Evolutionary conservation across 768 basidiomycete species (phyloP), one percentile per base, ranked within the genome.

Genomic region (Steccherinum ochraceum): DNA sequence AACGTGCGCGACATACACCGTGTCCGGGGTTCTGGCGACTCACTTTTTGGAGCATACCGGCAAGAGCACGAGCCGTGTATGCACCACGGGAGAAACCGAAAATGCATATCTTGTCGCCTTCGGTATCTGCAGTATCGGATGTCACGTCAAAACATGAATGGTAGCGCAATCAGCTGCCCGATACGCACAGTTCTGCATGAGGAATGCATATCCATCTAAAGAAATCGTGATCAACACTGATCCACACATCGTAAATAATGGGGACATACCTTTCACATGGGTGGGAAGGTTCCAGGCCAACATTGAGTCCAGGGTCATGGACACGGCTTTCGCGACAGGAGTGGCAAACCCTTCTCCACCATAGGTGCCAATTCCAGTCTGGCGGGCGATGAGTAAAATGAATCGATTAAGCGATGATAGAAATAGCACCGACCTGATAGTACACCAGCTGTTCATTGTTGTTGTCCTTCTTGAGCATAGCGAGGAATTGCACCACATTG

Each of bases 51-150:
- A 67, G 51, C 66, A 68, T 67, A 7, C 63, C 64, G 1, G 65
- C 66, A 24, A 65, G 60, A 12, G 63, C 63, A 40, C 82, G 69
- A 16, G 82, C 81, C 0, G 79, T 81, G 61, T 81, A 82, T 2
- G 81, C 79, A 11, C 83, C 83, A 25, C 84, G 71, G 23, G 81
- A 83, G 63, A 86, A 85, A 0, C 83, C 83, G 54, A 84, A 83
- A 40, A 86, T 72, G 55, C 73, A 83, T n/a, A 86, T 79, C 52
- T 70, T 71, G 64, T 85, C 83, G 19, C 78, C 79, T 11, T 66
- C 61, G 3, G 65, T 65, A 54, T 78, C 77, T 75, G 55, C 26
- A 53, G 24, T 13, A 55, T 50, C 24, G n/a, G 20, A 41, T 47
- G 3, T 23, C 20, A 12, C 24, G 24, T 35, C 27, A 11, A 18